Evolutionary conservation across 2,329 filamentous ascomycete genomes (phyloP).

Genomic region (Huntiella savannae): DNA sequence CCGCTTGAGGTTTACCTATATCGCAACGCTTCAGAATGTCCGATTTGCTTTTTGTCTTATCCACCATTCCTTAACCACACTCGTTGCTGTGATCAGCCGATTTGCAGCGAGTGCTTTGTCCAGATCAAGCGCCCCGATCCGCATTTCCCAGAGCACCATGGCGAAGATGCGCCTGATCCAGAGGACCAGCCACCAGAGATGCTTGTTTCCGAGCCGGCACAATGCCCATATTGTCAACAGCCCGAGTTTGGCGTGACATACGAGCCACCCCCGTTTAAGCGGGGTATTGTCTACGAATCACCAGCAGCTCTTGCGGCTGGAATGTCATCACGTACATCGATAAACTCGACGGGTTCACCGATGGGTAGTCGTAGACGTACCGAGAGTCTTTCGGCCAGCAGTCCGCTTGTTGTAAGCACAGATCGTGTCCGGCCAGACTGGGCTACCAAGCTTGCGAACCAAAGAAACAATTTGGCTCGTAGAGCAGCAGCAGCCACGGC

Average conservation of each 20-base stretch:
- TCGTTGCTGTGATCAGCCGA: slow-evolving; percentile 83
- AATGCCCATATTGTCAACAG: slow-evolving; percentile 88
- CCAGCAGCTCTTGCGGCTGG: slow-evolving; percentile 35
- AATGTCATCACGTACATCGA: slow-evolving; percentile 71
- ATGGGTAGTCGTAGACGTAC: slow-evolving; percentile 25
- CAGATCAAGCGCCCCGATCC: slow-evolving; percentile 93
- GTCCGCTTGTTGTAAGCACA: slow-evolving; percentile 75
- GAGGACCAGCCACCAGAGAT: slow-evolving; percentile 29
- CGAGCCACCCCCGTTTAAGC: slow-evolving; percentile 68
- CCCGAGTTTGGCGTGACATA: slow-evolving; percentile 95
- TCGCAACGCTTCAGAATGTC: slow-evolving; percentile 77
- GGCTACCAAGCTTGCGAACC: slow-evolving; percentile 72
- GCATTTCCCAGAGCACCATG: slow-evolving; percentile 63
- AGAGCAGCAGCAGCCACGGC: slow-evolving; percentile 85
- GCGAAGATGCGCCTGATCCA: slow-evolving; percentile 20
- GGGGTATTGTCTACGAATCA: slow-evolving; percentile 51
- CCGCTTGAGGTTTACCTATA: slow-evolving; percentile 84
- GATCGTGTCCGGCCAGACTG: slow-evolving; percentile 87
- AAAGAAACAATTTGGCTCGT: slow-evolving; percentile 66
- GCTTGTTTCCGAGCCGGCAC: slow-evolving; percentile 76
- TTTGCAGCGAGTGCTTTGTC: slow-evolving; percentile 97
- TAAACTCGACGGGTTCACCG: slow-evolving; percentile 39
- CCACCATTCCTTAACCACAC: slow-evolving; percentile 89
- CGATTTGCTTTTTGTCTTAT: slow-evolving; percentile 92
- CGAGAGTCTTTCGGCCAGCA: slow-evolving; percentile 57